Evolutionary conservation across 192 early-diverging fungal genomes (phyloP), one percentile per base, ranked within the genome.

Genomic region (Linnemannia exigua): DNA sequence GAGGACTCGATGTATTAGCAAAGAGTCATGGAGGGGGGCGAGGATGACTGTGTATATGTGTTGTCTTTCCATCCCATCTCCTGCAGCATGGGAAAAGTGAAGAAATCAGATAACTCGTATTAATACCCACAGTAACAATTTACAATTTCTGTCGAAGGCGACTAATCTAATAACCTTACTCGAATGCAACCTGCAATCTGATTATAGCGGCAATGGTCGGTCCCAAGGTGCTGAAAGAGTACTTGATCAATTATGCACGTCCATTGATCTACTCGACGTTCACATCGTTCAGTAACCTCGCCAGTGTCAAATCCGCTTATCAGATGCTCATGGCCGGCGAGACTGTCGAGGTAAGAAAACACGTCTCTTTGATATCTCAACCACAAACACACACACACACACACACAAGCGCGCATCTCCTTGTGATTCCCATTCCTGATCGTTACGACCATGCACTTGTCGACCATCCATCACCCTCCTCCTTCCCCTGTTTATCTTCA

Each of bases 181-280:
- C 17, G 1, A n/a, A n/a, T n/a, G n/a, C n/a, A n/a, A n/a, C n/a
- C 8, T 20, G 47, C 47, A 19, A 37, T 46, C 25, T 78, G 6
- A 28, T 5, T 31, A 63, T 80, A 95, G 96, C 95, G n/a, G 94
- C 91, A 22, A 87, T 97, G 28, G 82, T 96, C 41, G 92, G 96
- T 12, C 89, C 93, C 7, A 68, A 87, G 8, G 72, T 90, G 8
- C 79, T 96, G 9, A 90, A 92, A 61, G 79, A 94, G 8, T 97
- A 95, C 80, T 76, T 97, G 38, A 90, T 96, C 77, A 97, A 97
- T 77, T 97, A 97, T 75, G 94, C 95, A 6, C 88, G 95, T 28
- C 95, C 96, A 0, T 76, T 96, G 25, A 94, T 97, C 38, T 97
- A 95, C 81, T 95, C 94, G 0, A 97, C 96, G 1, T 95, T 96